Conservation (phyloP, 371 early-diverging fungal genomes). For the Mucor sp. region DNA sequence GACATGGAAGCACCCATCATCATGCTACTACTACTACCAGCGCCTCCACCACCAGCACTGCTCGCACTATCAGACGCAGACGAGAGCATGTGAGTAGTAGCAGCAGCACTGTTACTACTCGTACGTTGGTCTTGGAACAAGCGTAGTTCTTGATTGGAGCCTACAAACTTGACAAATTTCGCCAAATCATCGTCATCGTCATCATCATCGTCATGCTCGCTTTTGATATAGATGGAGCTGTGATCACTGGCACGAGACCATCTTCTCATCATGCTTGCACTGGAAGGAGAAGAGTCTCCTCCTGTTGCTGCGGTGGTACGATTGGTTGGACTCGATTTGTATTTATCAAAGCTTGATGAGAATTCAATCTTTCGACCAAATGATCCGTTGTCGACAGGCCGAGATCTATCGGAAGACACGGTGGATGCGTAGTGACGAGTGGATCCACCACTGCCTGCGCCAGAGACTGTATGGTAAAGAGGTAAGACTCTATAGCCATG, state of each 20-base stretch:
- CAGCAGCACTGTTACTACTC: slow-evolving; percentile 11
- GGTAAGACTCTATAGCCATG: slow-evolving; percentile 4
- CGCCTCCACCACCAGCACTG: background rate
- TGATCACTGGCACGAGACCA: slow-evolving; percentile 37
- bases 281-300: slow-evolving; percentile 17
- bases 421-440: slow-evolving; percentile 4
- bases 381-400: slow-evolving; percentile 15
- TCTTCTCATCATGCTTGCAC: slow-evolving; percentile 28
- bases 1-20: background rate
- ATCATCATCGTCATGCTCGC: slow-evolving; percentile 32
- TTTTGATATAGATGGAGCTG: slow-evolving; percentile 20
- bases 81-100: background rate
- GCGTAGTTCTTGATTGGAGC: slow-evolving; percentile 52
- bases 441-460: slow-evolving; percentile 7
- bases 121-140: slow-evolving; percentile 31
- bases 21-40: slow-evolving; percentile 4
- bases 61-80: slow-evolving; percentile 11
- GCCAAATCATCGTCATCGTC: slow-evolving; percentile 46
- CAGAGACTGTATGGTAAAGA: slow-evolving; percentile 16
- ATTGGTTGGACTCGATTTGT: slow-evolving; percentile 26
- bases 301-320: background rate
- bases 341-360: slow-evolving; percentile 41
- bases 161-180: slow-evolving; percentile 66
- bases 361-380: slow-evolving; percentile 35
- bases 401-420: background rate